A percentile compares a stretch with the other conserved stretches of the same genome.
These are phyloP conservation scores for Ambrosiella beaveri DNA, from an alignment of 2,329 filamentous ascomycete species.

Conservation along the genomic window DNA sequence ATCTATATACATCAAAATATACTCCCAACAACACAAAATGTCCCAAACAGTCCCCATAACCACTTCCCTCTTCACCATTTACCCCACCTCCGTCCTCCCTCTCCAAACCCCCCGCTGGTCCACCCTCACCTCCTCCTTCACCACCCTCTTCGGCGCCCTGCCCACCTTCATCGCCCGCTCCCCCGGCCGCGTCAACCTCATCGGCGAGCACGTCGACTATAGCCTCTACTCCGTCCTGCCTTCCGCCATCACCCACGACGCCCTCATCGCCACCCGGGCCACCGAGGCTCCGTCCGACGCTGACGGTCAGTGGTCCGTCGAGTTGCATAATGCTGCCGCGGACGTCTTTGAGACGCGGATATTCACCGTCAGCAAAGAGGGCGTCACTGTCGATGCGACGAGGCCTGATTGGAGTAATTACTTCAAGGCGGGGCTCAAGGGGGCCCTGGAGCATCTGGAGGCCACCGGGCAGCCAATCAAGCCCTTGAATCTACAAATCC, in stretches of 20 bases:
- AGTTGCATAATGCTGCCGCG: conserved; percentile 65
- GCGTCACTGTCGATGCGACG: conserved; percentile 64
- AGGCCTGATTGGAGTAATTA: conserved; percentile 96
- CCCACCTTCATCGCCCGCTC: conserved; percentile 76
- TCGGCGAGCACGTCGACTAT: conserved; percentile 98
- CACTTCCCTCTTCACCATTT: conserved; percentile 62
- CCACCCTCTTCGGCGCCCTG: conserved; percentile 47
- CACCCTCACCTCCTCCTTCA: conserved; percentile 52
- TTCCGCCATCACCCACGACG: conserved; percentile 86
- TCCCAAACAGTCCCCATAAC: conserved; percentile 49
- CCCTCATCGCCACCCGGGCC: conserved; percentile 56
- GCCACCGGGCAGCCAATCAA: conserved; percentile 36
- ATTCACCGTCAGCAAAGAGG: conserved; percentile 45
- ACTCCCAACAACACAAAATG: neutral
- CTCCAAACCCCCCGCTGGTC: conserved; percentile 61
- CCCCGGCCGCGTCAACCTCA: conserved; percentile 91
- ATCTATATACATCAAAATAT: neutral
- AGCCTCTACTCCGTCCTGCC: conserved; percentile 90
- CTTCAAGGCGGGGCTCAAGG: conserved; percentile 80
- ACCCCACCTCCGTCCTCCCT: conserved; percentile 53
- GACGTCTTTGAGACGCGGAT: conserved; percentile 53
- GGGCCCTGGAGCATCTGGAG: conserved; percentile 61
- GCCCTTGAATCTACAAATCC: conserved; percentile 40
- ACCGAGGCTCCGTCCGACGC: conserved; percentile 33
- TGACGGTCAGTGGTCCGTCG: conserved; percentile 35